phyloP scores from a whole-genome alignment of 164 flowering plant species.

The Saururus chinensis region DNA sequence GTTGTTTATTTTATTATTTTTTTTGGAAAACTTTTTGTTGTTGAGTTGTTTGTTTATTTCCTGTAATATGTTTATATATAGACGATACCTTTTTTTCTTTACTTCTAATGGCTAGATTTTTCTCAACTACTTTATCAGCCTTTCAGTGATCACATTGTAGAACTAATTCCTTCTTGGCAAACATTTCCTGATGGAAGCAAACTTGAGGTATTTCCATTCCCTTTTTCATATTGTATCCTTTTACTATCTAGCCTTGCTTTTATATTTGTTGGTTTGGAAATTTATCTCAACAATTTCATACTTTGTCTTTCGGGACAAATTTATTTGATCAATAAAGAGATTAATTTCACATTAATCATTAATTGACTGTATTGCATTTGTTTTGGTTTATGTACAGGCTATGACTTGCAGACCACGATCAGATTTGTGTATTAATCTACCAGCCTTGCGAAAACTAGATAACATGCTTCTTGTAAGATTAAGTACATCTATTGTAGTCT shows the following conservation, averaged over 20 bases:
- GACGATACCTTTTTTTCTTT: no score
- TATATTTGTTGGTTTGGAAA: no score
- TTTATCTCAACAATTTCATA: no score
- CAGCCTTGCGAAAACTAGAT: slow-evolving; percentile 71
- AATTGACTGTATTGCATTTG: not conserved
- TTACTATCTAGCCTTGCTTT: not conserved
- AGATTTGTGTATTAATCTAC: slow-evolving; percentile 56
- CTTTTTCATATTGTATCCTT: not conserved
- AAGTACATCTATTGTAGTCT: no score
- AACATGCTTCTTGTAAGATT: slow-evolving; percentile 35
- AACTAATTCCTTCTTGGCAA: slow-evolving; percentile 84
- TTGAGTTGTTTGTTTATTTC: no score
- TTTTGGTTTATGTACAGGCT: not conserved
- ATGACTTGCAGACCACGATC: slow-evolving; percentile 28
- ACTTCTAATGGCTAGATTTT: no score
- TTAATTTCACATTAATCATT: no score
- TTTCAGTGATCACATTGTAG: slow-evolving; percentile 87
- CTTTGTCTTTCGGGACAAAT: not conserved
- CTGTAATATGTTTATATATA: no score
- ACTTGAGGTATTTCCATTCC: slow-evolving; percentile 54
- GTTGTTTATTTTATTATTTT: no score
- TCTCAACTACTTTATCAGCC: no score
- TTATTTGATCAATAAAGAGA: no score
- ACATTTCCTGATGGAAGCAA: slow-evolving; percentile 83
- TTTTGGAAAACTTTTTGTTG: no score